Conservation (phyloP, 352 stramenopile genomes). For the Achlya hypogyna region DNA sequence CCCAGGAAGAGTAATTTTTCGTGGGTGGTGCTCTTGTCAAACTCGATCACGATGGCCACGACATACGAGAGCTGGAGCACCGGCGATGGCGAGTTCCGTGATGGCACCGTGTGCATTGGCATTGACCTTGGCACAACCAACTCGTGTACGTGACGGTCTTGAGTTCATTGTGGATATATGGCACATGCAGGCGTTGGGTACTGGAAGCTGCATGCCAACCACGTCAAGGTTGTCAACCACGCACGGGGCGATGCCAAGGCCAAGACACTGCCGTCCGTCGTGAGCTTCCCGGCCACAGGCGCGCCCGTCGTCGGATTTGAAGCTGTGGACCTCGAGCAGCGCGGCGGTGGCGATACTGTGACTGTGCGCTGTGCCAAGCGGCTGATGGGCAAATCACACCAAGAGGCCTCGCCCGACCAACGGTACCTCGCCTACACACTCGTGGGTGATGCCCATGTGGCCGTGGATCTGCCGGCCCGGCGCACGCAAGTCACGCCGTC, state of each 20-base stretch:
- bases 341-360: slow-evolving; percentile 40
- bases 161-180: neutral
- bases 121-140: slow-evolving; percentile 99
- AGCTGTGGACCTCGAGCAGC: slow-evolving; percentile 41
- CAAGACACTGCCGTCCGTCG: slow-evolving; percentile 65
- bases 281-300: slow-evolving; percentile 52
- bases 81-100: slow-evolving; percentile 50
- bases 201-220: slow-evolving; percentile 14
- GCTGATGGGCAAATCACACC: slow-evolving; percentile 59
- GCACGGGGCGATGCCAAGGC: slow-evolving; percentile 35
- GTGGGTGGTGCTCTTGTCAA: neutral
- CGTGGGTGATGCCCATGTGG: neutral
- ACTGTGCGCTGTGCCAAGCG: slow-evolving; percentile 74
- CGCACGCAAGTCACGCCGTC: slow-evolving; percentile 57
- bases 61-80: slow-evolving; percentile 76
- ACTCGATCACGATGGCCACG: neutral
- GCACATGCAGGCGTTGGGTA: slow-evolving; percentile 9
- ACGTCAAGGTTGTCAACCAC: slow-evolving; percentile 14
- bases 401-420: slow-evolving; percentile 19
- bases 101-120: slow-evolving; percentile 87
- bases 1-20: no score
- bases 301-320: slow-evolving; percentile 40
- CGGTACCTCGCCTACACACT: neutral
- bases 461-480: slow-evolving; percentile 27
- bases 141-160: slow-evolving; percentile 76